Percentiles rank a stretch among this genome's conserved stretches.
Conservation (phyloP, 176 grass and related monocot species). For the barley (Hordeum vulgare) region MorexV3_pseudomolecules_assembly NC_058518.1:2107469-2107968, state of each 20-base stretch:
- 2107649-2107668: background rate
- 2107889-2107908: background rate
- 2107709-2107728: background rate
- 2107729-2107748: background rate
- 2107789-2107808: background rate
- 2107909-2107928: background rate
- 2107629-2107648: background rate
- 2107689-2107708: background rate
- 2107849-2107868: background rate
- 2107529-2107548: too few species aligned
- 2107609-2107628: too few species aligned
- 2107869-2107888: background rate
- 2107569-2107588: too few species aligned
- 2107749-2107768: background rate
- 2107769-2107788: background rate
- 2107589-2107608: too few species aligned
- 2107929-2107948: background rate
- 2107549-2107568: too few species aligned
- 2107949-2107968: too few species aligned
- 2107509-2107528: too few species aligned
- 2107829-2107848: too few species aligned
- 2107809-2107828: too few species aligned
- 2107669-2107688: background rate
- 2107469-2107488: too few species aligned
- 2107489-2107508: too few species aligned